Percentiles rank a stretch among this genome's conserved stretches.
These are phyloP conservation scores for Stereum hirsutum DNA, from an alignment of 1,284 basidiomycete genomes.

Conservation along the genomic window DNA sequence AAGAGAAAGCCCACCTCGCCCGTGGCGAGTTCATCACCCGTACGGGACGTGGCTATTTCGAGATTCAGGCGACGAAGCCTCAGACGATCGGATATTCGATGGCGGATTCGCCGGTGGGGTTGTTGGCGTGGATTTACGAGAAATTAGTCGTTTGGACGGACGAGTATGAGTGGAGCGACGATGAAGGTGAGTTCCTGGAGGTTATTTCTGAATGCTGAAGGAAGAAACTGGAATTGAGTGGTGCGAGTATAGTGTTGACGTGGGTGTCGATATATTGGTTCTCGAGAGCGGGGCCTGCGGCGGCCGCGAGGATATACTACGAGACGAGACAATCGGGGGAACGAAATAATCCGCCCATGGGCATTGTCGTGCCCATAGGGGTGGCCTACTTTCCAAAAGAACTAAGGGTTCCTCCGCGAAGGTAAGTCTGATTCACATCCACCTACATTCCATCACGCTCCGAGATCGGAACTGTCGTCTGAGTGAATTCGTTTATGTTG, in stretches of 20 bases:
- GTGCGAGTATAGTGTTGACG: conserved; percentile 21
- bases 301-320: conserved; percentile 29
- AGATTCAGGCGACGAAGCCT: conserved; percentile 23
- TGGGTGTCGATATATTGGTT: conserved; percentile 32
- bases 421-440: too few species aligned
- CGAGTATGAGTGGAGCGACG: conserved; percentile 38
- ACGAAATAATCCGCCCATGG: neutral
- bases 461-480: too few species aligned
- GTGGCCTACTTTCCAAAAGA: conserved; percentile 25
- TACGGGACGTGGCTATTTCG: conserved; percentile 20
- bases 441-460: too few species aligned
- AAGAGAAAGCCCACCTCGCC: conserved; percentile 16
- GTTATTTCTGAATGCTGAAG: neutral
- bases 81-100: conserved; percentile 36
- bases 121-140: conserved; percentile 56
- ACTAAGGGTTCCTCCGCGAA: conserved; percentile 13
- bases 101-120: conserved; percentile 45
- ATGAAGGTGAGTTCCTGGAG: conserved; percentile 26
- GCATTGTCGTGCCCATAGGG: conserved; percentile 23
- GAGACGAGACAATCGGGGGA: conserved; percentile 14
- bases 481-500: too few species aligned
- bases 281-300: conserved; percentile 26
- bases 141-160: conserved; percentile 46
- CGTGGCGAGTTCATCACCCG: conserved; percentile 12
- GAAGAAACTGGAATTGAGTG: too few species aligned